Evolutionary conservation across 1,139 yeast genomes (phyloP), one percentile per base, ranked within the genome.

Genomic region (Saccharomyces hybrid): DNA sequence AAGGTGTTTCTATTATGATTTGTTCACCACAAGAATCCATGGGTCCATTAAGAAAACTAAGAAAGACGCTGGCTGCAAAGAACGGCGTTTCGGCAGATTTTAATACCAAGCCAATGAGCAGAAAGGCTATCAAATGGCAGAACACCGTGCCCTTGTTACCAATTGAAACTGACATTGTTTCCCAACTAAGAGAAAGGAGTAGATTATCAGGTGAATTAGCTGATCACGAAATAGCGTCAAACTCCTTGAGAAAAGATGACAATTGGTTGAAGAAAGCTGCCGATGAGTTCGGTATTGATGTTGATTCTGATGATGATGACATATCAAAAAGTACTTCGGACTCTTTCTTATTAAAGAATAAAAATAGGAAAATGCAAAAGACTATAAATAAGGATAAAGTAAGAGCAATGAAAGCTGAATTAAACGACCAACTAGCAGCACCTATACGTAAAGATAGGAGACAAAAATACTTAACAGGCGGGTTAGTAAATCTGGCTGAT

Each of bases 11-110:
- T 2, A 85, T 95, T 44, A 83, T 90, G 79, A 76, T 93, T 55
- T 90, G 97, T 64, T 87, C 96, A 2, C 97, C 98, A 12, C 91
- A 87, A 60, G 99, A 93, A 69, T 87, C 95, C 0, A 80, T 90
- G 55, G 96, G 96, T 0, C 95, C 97, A 0, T 75, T 93, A 61
- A 78, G 81, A 65, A 88, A 86, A 68, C 77, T 93, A 54, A 79
- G 96, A 63, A 82, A 79, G 60, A 74, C 86, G 32, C 78, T 86
- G 49, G 78, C 84, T 0, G 69, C 66, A 52, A 73, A 73, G 52
- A 52, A 67, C 7, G 59, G 48, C n/a, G 42, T 29, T 12, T 26
- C 31, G 6, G 16, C 50, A 16, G 38, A 26, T n/a, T 28, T 48
- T 4, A 38, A 38, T 6, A n/a, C 38, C 6, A 53, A 51, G 70